A percentile compares a stretch with the other conserved stretches of the same genome.
Evolutionary conservation across 2,329 filamentous ascomycete genomes (phyloP).

Genomic region (Cladophialophora chaetospira): DNA sequence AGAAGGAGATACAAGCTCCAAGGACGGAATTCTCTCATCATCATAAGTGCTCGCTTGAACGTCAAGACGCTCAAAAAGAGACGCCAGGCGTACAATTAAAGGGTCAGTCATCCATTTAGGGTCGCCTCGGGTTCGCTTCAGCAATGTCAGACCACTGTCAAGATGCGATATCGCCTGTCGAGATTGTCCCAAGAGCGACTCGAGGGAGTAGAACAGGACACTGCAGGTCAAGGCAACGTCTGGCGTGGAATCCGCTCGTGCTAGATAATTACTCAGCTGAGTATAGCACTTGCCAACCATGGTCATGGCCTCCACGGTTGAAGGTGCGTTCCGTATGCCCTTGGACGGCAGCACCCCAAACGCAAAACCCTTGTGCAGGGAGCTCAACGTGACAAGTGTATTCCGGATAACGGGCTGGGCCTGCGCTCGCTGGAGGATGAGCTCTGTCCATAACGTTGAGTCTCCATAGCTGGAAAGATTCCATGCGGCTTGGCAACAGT

Average conservation of each 20-base stretch:
- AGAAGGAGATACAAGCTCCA: constrained; percentile 19
- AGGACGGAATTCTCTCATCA: constrained; percentile 12
- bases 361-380: constrained; percentile 58
- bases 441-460: constrained; percentile 65
- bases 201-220: constrained; percentile 34
- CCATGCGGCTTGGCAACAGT: constrained; percentile 61
- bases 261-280: constrained; percentile 32
- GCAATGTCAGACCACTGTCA: constrained; percentile 28
- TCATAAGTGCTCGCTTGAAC: constrained; percentile 33
- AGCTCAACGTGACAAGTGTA: constrained; percentile 65
- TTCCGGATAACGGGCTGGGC: constrained; percentile 62
- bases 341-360: neutral
- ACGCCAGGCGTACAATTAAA: neutral
- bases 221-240: constrained; percentile 35
- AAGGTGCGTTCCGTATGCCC: neutral
- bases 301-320: constrained; percentile 8
- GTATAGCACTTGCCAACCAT: constrained; percentile 33
- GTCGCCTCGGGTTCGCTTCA: neutral
- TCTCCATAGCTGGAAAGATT: constrained; percentile 69
- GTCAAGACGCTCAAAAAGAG: constrained; percentile 24
- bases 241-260: constrained; percentile 20
- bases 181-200: constrained; percentile 33
- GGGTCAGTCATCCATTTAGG: neutral
- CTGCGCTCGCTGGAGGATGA: constrained; percentile 65
- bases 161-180: constrained; percentile 34